Evolutionary conservation across 139 green algal species (phyloP), one percentile per base, ranked within the genome.

Genomic region (Micractinium conductrix): DNA sequence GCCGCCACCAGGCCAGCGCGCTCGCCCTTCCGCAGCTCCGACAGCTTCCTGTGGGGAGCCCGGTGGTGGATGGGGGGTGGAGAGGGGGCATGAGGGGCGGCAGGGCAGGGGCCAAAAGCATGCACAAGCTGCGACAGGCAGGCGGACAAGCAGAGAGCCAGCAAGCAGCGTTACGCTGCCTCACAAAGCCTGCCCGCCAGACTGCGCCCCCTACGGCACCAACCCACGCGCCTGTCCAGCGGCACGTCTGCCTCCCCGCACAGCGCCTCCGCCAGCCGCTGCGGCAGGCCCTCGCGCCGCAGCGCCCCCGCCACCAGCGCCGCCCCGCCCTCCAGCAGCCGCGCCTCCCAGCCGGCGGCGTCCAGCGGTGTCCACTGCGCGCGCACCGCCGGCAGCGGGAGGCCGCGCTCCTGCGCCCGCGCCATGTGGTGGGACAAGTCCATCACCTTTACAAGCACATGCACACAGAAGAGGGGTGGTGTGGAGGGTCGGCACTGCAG

Each of bases 371-470:
- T 93, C 95, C 95, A 98, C 81, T 92, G 92, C 10, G 93, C 88
- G 10, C 30, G 26, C 30, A 86, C 68, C 65, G 81, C 44, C 42
- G 90, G 90, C 55, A 55, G 45, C 16, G 65, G 17, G 21, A 40
- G 50, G 43, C 43, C 70, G 24, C 79, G 62, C 44, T 91, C 85
- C 38, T 90, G 44, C 24, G 88, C 91, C 74, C 87, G 91, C 2
- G 96, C 87, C 3, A 87, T 60, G 68, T 91, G 81, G 74, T 98
- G 96, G 26, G 85, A 93, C 10, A 98, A 53, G 87, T 99, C 96
- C 72, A 99, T 86, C 0, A 98, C n/a, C n/a, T n/a, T n/a, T n/a
- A n/a, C n/a, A n/a, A n/a, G n/a, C n/a, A n/a, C n/a, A n/a, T n/a
- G n/a, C n/a, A n/a, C n/a, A n/a, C n/a, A n/a, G n/a, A n/a, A n/a